phyloP scores from a whole-genome alignment of 2,329 filamentous ascomycete species.

The Fusarium devonianum region DNA sequence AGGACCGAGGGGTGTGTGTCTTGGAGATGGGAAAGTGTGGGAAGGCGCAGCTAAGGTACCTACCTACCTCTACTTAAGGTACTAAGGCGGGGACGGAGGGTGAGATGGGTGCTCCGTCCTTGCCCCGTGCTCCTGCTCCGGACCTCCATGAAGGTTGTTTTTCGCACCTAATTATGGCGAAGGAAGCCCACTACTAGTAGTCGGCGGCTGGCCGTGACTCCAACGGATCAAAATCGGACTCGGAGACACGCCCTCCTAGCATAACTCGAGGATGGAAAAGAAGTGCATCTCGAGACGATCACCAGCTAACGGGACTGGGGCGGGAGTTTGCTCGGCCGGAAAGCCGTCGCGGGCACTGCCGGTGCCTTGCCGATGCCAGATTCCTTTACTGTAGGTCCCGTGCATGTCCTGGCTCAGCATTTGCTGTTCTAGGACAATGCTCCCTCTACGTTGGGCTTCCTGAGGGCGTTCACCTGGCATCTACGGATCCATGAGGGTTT shows the following conservation, averaged over 20 bases:
- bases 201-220: constrained; percentile 31
- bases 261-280: constrained; percentile 5
- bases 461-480: constrained; percentile 31
- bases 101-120: constrained; percentile 5
- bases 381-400: constrained; percentile 6
- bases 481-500: constrained; percentile 32
- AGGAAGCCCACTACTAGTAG: constrained; percentile 17
- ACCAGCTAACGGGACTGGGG: constrained; percentile 23
- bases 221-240: constrained; percentile 34
- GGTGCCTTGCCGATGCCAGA: constrained; percentile 24
- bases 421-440: constrained; percentile 2
- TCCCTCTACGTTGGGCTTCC: neutral
- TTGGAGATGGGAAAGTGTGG: constrained; percentile 20
- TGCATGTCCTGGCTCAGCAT: constrained; percentile 11
- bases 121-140: constrained; percentile 1
- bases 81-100: constrained; percentile 15
- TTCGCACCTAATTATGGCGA: constrained; percentile 9
- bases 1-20: constrained; percentile 23
- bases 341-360: constrained; percentile 7
- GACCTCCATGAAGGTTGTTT: constrained; percentile 16
- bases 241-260: constrained; percentile 21
- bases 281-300: constrained; percentile 13
- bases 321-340: constrained; percentile 32
- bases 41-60: constrained; percentile 22
- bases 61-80: constrained; percentile 11